Base-by-base conservation (phyloP, 768 basidiomycete species). In the Psilocybe subaeruginosa region DNA sequence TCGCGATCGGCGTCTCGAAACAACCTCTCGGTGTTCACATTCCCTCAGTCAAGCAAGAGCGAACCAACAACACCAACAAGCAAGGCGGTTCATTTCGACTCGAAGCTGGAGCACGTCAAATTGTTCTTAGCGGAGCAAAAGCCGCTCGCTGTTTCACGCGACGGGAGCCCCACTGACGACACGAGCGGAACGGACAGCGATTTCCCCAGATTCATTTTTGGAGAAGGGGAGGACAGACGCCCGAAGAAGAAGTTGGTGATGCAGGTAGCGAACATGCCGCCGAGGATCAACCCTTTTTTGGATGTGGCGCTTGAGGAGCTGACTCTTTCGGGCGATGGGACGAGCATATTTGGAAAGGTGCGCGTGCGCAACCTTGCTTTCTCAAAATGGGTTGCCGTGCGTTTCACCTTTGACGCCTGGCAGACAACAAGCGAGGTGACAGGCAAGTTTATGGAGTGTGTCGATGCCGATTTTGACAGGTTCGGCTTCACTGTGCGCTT, bases 331-430 rank as follows among this genome's bases (percentile, higher is more conserved):
- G 69, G 78, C 27, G 86, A 86, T 61, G 78, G 78, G 35, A 75
- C 75, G 35, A 80, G 78, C 58, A 82, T 98, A 54, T 73, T 81
- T n/a, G 97, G 97, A 27, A 79, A 78, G 43, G 83, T 94, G 47
- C 85, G 87, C 50, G 92, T 97, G 60, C 83, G 87, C 68, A 98
- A 99, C 72, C 71, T 98, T 53, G 86, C 93, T 6, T 99, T 87
- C 76, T 81, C 90, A 68, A 99, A 98, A 77, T 85, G 85, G 80
- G 82, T 99, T 55, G 90, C 88, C 7, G 85, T 95, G 27, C 86
- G 97, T 30, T 99, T 97, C 74, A 98, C 97, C 1, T 84, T 96
- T 67, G 97, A 99, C 72, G 82, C 80, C 66, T 99, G 97, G 97
- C 93, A 95, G 74, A 99, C 97, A 50, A 96, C 93, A 60, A 92